Percentiles rank a stretch among this genome's conserved stretches.
Evolutionary conservation across 1,284 basidiomycete genomes (phyloP).

Genomic region (Heterobasidion annosum): DNA sequence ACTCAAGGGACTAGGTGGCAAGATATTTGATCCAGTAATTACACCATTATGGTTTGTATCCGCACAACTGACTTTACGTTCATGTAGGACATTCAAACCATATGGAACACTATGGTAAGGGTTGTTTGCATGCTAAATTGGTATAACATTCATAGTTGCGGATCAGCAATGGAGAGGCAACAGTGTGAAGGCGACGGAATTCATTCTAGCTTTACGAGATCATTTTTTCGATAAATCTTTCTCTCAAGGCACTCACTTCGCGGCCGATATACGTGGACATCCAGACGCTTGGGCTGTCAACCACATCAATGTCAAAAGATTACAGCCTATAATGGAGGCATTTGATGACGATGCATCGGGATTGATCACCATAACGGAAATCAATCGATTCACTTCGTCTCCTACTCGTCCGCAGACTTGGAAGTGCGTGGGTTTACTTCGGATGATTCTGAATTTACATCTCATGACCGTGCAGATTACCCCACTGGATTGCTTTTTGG

Average conservation of each 20-base stretch:
- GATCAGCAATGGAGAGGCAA: slow-evolving; percentile 24
- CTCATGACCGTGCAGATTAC: slow-evolving; percentile 20
- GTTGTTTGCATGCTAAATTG: not conserved
- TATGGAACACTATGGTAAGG: slow-evolving; percentile 23
- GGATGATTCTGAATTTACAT: not conserved
- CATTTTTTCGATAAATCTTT: slow-evolving; percentile 18
- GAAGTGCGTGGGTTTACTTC: slow-evolving; percentile 15
- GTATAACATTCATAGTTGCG: not conserved
- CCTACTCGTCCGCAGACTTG: slow-evolving; percentile 20
- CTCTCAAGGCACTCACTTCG: not conserved
- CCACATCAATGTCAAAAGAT: slow-evolving; percentile 31
- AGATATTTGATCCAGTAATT: slow-evolving; percentile 19
- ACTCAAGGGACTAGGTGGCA: slow-evolving; percentile 22
- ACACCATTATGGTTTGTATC: not conserved
- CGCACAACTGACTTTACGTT: not conserved
- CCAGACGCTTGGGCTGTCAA: slow-evolving; percentile 31
- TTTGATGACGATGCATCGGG: slow-evolving; percentile 42
- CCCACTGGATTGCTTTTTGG: slow-evolving; percentile 38
- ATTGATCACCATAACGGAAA: slow-evolving; percentile 35
- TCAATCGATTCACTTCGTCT: slow-evolving; percentile 28
- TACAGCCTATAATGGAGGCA: slow-evolving; percentile 36
- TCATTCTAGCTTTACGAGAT: slow-evolving; percentile 25
- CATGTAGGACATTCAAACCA: slow-evolving; percentile 10
- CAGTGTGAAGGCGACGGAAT: slow-evolving; percentile 22
- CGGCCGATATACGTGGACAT: not conserved